These are phyloP conservation scores for Salvia miltiorrhiza DNA, from an alignment of 257 asterid species.

Conservation along the genomic window DNA sequence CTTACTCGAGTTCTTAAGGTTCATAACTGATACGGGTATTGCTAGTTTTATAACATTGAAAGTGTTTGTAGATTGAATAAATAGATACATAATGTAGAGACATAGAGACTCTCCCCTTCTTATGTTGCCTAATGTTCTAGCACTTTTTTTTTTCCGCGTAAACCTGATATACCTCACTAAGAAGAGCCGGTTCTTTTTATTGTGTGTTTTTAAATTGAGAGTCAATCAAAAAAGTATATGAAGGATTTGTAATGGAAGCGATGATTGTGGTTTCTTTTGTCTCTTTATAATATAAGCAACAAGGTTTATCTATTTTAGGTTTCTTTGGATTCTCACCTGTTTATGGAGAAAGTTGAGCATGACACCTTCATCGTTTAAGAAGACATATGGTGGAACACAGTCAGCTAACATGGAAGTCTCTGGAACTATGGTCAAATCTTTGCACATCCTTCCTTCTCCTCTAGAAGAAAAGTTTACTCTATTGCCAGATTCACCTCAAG, in stretches of 20 bases:
- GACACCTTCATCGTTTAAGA: conserved; percentile 37
- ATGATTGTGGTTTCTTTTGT: conserved; percentile 8
- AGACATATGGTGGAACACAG: conserved; percentile 31
- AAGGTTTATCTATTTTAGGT: background rate
- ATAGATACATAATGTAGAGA: background rate
- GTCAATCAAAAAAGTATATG: background rate
- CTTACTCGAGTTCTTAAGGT: background rate
- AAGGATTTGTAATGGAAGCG: conserved; percentile 11
- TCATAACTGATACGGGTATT: background rate
- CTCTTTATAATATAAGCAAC: background rate
- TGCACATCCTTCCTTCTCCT: conserved; percentile 40
- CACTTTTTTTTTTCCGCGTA: background rate
- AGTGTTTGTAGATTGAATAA: background rate
- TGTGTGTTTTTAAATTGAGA: background rate
- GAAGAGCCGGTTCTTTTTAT: background rate
- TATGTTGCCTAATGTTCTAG: background rate
- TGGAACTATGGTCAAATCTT: conserved; percentile 29
- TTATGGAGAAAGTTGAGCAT: conserved; percentile 41
- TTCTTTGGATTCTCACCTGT: conserved; percentile 5
- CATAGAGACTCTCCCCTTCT: background rate
- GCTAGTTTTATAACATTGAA: background rate
- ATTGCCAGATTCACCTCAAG: conserved; percentile 43
- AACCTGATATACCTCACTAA: background rate
- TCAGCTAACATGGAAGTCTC: conserved; percentile 45
- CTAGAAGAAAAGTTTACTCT: conserved; percentile 40